These are phyloP conservation scores for Tetrahymena thermophila DNA, from an alignment of 73 alveolate genomes.

Conservation along the genomic window DNA sequence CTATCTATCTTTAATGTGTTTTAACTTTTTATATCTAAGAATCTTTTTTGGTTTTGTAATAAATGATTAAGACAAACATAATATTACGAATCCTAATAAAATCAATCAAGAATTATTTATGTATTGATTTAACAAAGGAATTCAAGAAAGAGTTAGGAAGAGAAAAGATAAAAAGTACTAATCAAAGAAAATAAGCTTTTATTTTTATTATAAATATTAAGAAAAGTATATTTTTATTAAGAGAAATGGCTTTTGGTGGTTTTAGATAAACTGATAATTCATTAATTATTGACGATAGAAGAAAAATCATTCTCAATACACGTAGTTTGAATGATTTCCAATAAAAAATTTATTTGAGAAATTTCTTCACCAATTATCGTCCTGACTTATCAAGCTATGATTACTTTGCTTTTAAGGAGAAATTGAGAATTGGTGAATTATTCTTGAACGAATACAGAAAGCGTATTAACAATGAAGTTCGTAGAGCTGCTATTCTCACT, in stretches of 20 bases:
- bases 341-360: neutral
- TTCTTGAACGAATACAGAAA: neutral
- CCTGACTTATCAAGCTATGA: neutral
- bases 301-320: neutral
- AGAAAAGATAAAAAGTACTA: neutral
- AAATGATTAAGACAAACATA: neutral
- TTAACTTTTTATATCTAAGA: neutral
- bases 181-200: neutral
- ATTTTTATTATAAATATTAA: neutral
- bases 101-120: neutral
- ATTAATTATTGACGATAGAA: neutral
- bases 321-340: neutral
- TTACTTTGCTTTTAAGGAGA: neutral
- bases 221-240: neutral
- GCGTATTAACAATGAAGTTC: neutral
- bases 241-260: conserved; percentile 1
- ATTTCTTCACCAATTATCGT: neutral
- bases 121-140: neutral
- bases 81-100: neutral
- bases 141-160: neutral
- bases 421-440: neutral
- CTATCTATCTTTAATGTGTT: neutral
- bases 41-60: neutral
- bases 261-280: neutral
- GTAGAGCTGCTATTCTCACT: neutral